Evolutionary conservation across 345 rosid genomes (phyloP).

Genomic region (Salix suchowensis): DNA sequence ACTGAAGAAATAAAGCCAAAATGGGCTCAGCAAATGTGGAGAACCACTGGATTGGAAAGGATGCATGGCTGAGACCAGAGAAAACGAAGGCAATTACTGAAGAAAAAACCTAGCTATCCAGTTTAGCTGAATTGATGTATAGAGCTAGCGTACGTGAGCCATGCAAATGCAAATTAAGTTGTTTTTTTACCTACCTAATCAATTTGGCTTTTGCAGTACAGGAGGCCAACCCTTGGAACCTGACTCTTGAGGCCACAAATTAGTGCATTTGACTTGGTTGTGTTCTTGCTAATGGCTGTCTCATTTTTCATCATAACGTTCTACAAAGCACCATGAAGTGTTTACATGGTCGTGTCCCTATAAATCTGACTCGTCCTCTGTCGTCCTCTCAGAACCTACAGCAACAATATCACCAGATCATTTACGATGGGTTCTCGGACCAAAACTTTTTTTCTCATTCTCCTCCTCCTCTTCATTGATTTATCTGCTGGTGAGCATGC

Average conservation of each 20-base stretch:
- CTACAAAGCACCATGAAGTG: conserved; percentile 28
- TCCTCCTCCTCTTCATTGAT: conserved; percentile 16
- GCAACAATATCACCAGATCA: neutral
- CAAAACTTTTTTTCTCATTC: conserved; percentile 16
- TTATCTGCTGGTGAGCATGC: conserved; percentile 21
- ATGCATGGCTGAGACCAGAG: neutral
- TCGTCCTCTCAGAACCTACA: neutral
- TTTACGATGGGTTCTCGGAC: conserved; percentile 15
- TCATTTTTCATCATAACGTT: conserved; percentile 14
- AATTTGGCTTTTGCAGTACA: neutral
- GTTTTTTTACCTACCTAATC: neutral
- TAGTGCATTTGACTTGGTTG: conserved; percentile 17
- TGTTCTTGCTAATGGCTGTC: conserved; percentile 13
- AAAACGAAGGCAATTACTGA: neutral
- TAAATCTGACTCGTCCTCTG: conserved; percentile 22
- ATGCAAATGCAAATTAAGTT: neutral
- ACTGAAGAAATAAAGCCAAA: neutral
- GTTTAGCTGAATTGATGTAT: neutral
- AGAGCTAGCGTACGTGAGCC: neutral
- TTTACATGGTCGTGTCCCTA: conserved; percentile 7
- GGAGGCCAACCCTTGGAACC: neutral
- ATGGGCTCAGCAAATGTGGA: neutral
- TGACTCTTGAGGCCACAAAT: neutral
- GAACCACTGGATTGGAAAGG: neutral
- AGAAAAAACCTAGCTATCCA: no score